Base-by-base conservation (phyloP, 768 basidiomycete genomes). In the Macrocybe gigantea region DNA sequence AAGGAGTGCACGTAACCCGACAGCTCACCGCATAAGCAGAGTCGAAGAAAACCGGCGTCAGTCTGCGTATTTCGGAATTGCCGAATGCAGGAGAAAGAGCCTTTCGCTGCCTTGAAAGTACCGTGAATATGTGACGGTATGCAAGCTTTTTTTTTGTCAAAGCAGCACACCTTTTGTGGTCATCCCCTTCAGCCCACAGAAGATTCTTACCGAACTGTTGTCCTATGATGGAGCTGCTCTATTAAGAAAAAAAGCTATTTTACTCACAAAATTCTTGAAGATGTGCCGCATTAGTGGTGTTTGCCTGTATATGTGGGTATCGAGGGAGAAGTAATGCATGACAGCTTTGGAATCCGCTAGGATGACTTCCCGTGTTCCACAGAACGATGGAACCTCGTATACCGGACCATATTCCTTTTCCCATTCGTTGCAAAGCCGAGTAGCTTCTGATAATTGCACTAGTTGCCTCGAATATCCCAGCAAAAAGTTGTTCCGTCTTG, bases 131-230 rank as follows among this genome's bases (percentile, higher is more conserved):
- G 8, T 5, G 33, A 8, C 2, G 31, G 38, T 22, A 32, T 10
- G 29, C 15, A 13, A 13, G 5, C 2, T 1, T 22, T 22, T 22
- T 22, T 44, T 1, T 7, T 7, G 8, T 11, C 1, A 13, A 5
- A 22, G 9, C 22, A 34, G 38, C 40, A 13, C 31, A 69, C 75
- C 69, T 64, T 43, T 62, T 68, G 56, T 78, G 76, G 37, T 42
- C 60, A 22, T 77, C 74, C 11, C 71, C 73, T 44, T 67, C 68
- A 8, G 69, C 64, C 53, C 65, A 64, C 11, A 76, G 49, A 13
- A 77, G 51, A 5, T 68, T 65, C 32, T 55, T 60, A 6, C 73
- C 75, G 10, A 69, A 51, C 55, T 58, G 36, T 5, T 22, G 22
- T 22, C 22, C 22, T 10, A 22, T 10, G 12, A 43, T 5, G 5